These are phyloP conservation scores for Orbilia blumenaviensis DNA, from an alignment of 2,329 filamentous ascomycete species.

Conservation along the genomic window DNA sequence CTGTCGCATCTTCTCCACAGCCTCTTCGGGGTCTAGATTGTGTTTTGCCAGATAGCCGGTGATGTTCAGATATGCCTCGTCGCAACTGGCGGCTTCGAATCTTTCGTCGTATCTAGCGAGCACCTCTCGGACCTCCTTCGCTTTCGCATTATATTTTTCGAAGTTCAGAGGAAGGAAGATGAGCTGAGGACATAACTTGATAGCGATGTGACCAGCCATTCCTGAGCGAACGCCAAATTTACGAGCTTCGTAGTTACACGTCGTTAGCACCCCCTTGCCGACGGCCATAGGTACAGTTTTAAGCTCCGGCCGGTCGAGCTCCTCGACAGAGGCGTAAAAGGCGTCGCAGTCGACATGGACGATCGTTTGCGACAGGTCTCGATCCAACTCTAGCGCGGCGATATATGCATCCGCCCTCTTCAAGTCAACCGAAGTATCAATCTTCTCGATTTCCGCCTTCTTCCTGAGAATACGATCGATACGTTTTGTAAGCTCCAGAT, in stretches of 20 bases:
- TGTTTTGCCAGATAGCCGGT: conserved; percentile 83
- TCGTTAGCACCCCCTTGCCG: conserved; percentile 75
- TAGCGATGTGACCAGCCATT: conserved; percentile 95
- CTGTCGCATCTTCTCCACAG: conserved; percentile 77
- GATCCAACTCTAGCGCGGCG: conserved; percentile 68
- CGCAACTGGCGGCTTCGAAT: conserved; percentile 93
- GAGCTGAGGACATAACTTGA: conserved; percentile 83
- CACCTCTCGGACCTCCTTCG: conserved; percentile 82
- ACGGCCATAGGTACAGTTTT: conserved; percentile 82
- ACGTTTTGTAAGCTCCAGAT: conserved; percentile 82
- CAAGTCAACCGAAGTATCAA: conserved; percentile 77
- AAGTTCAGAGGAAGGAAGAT: conserved; percentile 86
- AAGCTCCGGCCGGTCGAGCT: conserved; percentile 61
- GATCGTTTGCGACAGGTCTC: conserved; percentile 84
- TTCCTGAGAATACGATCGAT: conserved; percentile 80
- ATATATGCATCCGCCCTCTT: conserved; percentile 76
- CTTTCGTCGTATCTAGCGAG: conserved; percentile 86
- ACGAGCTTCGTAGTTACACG: conserved; percentile 87
- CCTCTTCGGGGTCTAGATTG: conserved; percentile 74
- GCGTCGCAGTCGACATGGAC: conserved; percentile 97
- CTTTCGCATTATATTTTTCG: conserved; percentile 89
- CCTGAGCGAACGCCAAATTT: conserved; percentile 91
- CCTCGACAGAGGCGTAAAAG: conserved; percentile 93
- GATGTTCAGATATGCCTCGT: conserved; percentile 96
- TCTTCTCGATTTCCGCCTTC: conserved; percentile 77